Conservation (phyloP, 2,329 filamentous ascomycete species). For the Coniochaeta hoffmannii region DNA sequence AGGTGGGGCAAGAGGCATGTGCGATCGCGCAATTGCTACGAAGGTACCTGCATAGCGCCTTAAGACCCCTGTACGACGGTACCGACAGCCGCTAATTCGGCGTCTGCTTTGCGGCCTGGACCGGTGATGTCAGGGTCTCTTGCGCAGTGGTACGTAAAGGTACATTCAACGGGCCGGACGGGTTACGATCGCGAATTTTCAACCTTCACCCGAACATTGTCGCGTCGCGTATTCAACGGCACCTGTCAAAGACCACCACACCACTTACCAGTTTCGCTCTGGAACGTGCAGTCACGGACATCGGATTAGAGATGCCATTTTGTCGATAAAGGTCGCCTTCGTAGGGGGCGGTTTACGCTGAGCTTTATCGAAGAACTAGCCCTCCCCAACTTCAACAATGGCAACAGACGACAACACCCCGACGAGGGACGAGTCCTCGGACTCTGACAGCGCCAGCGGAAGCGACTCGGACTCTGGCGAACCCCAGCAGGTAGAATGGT, state of each 20-base stretch:
- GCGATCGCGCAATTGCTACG: neutral
- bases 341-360: neutral
- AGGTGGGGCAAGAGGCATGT: neutral
- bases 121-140: neutral
- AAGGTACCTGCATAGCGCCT: no score
- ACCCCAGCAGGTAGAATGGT: slow-evolving; percentile 49
- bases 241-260: neutral
- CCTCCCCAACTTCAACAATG: slow-evolving; percentile 9
- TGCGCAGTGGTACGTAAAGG: no score
- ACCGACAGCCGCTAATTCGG: neutral
- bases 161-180: neutral
- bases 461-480: slow-evolving; percentile 22
- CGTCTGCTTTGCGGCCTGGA: neutral
- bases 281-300: no score
- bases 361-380: neutral
- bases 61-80: no score
- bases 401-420: slow-evolving; percentile 14
- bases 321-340: neutral
- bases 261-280: neutral
- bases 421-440: slow-evolving; percentile 26
- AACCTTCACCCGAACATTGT: neutral
- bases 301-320: no score
- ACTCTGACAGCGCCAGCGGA: slow-evolving; percentile 27
- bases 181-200: neutral
- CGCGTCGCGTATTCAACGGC: neutral